Evolutionary conservation across 1,139 yeast species (phyloP), one percentile per base, ranked within the genome.

Genomic region (Lodderomyces theae): DNA sequence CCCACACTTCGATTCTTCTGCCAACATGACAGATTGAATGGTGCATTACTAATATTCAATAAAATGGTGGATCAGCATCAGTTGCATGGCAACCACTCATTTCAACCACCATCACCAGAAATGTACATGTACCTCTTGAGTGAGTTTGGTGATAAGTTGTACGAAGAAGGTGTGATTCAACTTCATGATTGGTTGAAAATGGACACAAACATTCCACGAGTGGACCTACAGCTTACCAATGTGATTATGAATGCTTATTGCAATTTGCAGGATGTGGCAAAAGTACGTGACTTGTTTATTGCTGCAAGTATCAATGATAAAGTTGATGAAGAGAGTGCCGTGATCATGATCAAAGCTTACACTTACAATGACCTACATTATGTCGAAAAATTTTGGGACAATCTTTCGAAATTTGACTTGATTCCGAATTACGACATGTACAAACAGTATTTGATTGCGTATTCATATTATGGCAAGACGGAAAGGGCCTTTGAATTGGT

Each of bases 161-260:
- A 82, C 50, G 82, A 77, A 45, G 83, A 80, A 23, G 95, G 94
- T 0, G 80, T 86, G 6, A 66, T 70, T 35, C 86, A 82, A 45
- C 61, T 86, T 10, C 89, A 85, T 51, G 76, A 80, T 42, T 72
- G 76, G 41, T 63, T 84, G 52, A 82, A 84, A 47, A 75, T 83
- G 75, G 95, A 86, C 51, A 58, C 80, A 7, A 62, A 70, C 11
- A 64, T 84, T 34, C 60, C 60, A n/a, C 75, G 72, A 43, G 73
- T 80, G 42, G 84, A 83, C 47, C 71, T 82, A 7, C 64, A 64
- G 9, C 58, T 86, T 24, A 72, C 82, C 52, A 86, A 86, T 56
- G 61, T 83, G 3, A 61, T 85, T 26, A 69, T 86, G 60, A 80
- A 78, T 41, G 88, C 90, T 0, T 85, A 82, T 53, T 71, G 83